A percentile compares a stretch with the other conserved stretches of the same genome.
Conservation (phyloP, 73 alveolate species). For the Halteria grandinella region DNA sequence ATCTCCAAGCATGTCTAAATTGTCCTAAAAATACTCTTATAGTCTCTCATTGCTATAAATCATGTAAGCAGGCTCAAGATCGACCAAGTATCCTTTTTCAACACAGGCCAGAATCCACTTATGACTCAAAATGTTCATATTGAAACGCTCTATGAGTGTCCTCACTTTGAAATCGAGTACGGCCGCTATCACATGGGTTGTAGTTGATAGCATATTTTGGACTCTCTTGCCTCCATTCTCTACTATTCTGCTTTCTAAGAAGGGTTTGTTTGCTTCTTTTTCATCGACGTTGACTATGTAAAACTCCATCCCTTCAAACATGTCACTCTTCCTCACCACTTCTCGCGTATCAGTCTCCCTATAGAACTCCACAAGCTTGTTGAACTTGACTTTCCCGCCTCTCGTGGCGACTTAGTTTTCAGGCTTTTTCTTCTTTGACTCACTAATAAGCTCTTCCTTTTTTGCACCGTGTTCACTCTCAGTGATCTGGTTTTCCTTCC, state of each 20-base stretch:
- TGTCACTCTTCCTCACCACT: conserved; percentile 76
- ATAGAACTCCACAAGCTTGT: conserved; percentile 75
- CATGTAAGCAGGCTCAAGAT: conserved; percentile 87
- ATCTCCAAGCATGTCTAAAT: conserved; percentile 80
- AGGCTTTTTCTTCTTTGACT: conserved; percentile 69
- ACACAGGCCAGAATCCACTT: conserved; percentile 94
- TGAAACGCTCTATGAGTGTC: conserved; percentile 75
- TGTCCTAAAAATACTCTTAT: conserved; percentile 63
- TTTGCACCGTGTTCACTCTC: conserved; percentile 72
- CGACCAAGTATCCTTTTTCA: conserved; percentile 72
- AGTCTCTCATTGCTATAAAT: conserved; percentile 78
- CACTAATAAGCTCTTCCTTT: conserved; percentile 63
- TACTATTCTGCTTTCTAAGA: conserved; percentile 87
- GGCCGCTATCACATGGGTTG: conserved; percentile 91
- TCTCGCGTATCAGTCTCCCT: conserved; percentile 90
- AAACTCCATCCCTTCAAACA: conserved; percentile 94
- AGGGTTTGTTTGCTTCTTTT: conserved; percentile 76
- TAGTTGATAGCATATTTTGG: conserved; percentile 80
- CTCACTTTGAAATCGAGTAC: conserved; percentile 77
- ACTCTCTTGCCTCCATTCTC: conserved; percentile 96
- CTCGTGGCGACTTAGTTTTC: conserved; percentile 62
- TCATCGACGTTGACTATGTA: conserved; percentile 82
- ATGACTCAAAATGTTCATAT: conserved; percentile 78
- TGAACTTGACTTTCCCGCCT: conserved; percentile 22
- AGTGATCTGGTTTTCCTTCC: conserved; percentile 62